Evolutionary conservation across 176 grass and related monocot species (phyloP).

Genomic region (Stipa capillata): DNA sequence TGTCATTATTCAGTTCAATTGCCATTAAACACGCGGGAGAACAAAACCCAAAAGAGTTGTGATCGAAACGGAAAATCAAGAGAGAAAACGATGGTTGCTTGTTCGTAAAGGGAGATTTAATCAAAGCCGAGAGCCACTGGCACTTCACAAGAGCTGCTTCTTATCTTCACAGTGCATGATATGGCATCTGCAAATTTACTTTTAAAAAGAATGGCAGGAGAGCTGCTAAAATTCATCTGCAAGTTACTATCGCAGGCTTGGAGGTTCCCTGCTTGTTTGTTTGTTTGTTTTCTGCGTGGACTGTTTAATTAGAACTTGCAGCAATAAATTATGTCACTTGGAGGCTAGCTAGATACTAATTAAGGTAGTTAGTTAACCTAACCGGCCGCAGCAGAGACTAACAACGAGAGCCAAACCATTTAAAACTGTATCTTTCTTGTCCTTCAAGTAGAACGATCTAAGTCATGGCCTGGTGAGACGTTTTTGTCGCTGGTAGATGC

Average conservation of each 20-base stretch:
- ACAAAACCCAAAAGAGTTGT: neutral
- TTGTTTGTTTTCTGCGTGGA: too few relatives aligned
- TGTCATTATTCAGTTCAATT: too few relatives aligned
- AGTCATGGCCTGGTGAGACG: neutral
- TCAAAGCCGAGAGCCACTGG: neutral
- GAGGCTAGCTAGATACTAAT: too few relatives aligned
- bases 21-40: too few relatives aligned
- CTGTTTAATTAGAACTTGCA: neutral
- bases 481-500: neutral
- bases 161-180: neutral
- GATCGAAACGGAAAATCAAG: neutral
- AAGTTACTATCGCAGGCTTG: neutral
- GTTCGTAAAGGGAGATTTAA: neutral
- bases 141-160: neutral
- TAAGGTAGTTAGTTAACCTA: conserved; percentile 18
- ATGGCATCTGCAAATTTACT: neutral
- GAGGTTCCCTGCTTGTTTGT: neutral
- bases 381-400: neutral
- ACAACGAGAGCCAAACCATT: neutral
- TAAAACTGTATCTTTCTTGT: neutral
- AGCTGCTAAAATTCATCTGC: too few relatives aligned
- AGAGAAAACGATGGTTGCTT: neutral
- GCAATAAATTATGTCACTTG: too few relatives aligned
- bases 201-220: too few relatives aligned
- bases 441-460: neutral